Evolutionary conservation across 2,329 filamentous ascomycete genomes (phyloP), one percentile per base, ranked within the genome.

Genomic region (Lachnum nothofagi): DNA sequence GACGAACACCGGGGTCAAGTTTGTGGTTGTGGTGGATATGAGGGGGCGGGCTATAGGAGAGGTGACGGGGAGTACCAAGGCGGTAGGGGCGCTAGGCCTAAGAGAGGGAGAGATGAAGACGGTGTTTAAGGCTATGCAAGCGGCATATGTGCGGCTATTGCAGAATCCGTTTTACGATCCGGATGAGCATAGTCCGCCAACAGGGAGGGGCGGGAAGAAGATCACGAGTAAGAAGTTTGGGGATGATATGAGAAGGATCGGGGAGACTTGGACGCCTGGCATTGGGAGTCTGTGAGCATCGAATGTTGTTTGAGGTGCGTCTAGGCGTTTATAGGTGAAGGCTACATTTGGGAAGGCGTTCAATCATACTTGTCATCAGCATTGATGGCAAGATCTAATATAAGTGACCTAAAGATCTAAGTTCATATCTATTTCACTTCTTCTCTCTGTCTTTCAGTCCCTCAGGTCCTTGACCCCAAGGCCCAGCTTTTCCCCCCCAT

Each of bases 141-240:
- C 79, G n/a, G 90, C 91, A 24, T 98, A 96, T 63, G 86, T 97
- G 49, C 75, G 82, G 53, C 72, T 98, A 44, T 72, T 97, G 57
- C 86, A 95, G 69, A 97, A 98, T 63, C 91, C 91, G 0, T 98
- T 98, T 69, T 97, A 91, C 68, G 83, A 86, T 40, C 91, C 91
- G 8, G 90, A 96, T 64, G 86, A 91, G 61, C 83, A 91, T 67
- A 78, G 78, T 54, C 86, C 85, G 42, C 66, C 72, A 3, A 67
- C 67, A 0, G 78, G 76, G 0, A 67, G 67, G 22, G 75, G 76
- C 0, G 79, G 79, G 3, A 78, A 82, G 65, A 83, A 84, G 64
- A 96, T 97, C 57, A 86, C 81, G 44, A 95, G 90, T 67, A 80
- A 78, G 59, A 82, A 74, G 65, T 98, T 98, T 67, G 78, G 82